Evolutionary conservation across 805 yeast genomes (phyloP).

Genomic region (Pichia cabralensis): DNA sequence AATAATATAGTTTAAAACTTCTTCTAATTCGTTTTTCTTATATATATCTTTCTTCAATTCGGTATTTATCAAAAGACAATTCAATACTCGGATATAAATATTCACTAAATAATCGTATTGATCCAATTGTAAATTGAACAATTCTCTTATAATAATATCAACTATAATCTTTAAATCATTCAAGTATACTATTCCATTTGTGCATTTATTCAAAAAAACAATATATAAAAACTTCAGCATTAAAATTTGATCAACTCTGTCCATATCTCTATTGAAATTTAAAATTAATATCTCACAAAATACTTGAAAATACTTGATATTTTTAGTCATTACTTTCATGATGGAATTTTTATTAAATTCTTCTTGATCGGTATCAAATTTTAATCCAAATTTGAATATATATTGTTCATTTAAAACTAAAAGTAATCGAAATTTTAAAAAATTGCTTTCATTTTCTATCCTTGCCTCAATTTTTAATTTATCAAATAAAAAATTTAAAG

Average conservation of each 20-base stretch:
- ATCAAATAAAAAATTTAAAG: constrained; percentile 36
- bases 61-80: constrained; percentile 60
- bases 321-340: no score
- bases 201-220: constrained; percentile 55
- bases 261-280: constrained; percentile 68
- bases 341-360: no score
- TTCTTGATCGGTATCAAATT: no score
- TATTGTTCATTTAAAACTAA: constrained; percentile 81
- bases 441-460: constrained; percentile 49
- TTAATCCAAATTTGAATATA: constrained; percentile 32
- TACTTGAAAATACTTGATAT: constrained; percentile 33
- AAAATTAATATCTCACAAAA: constrained; percentile 65
- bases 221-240: constrained; percentile 70
- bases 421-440: constrained; percentile 59
- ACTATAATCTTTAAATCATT: constrained; percentile 79
- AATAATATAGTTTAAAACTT: constrained; percentile 39
- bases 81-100: constrained; percentile 63
- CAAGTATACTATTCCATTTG: constrained; percentile 62
- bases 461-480: constrained; percentile 32
- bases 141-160: constrained; percentile 74
- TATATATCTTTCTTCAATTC: constrained; percentile 49
- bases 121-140: constrained; percentile 51
- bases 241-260: constrained; percentile 62
- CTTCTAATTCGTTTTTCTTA: constrained; percentile 43
- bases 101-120: constrained; percentile 51